phyloP scores from a whole-genome alignment of 345 rosid species.

The Nephelium lappaceum region DNA sequence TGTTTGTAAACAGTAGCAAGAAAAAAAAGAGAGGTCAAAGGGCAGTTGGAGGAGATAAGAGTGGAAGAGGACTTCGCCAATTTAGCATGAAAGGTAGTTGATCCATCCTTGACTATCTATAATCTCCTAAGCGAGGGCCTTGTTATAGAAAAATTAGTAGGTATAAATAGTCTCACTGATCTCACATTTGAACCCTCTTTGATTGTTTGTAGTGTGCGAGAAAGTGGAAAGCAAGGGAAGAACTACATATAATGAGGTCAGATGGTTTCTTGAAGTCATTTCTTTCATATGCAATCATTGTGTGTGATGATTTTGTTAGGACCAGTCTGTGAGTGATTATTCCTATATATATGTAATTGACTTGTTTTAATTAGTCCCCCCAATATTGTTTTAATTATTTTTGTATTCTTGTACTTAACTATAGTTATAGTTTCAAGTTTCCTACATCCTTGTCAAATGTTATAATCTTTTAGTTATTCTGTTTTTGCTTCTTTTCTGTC shows the following conservation, averaged over 20 bases:
- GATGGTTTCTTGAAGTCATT: slow-evolving; percentile 34
- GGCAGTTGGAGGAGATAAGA: slow-evolving; percentile 86
- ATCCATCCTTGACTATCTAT: slow-evolving; percentile 10
- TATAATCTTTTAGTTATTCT: background rate
- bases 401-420: background rate
- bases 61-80: slow-evolving; percentile 97
- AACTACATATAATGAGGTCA: slow-evolving; percentile 97
- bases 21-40: slow-evolving; percentile 96
- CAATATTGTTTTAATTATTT: too few relatives aligned
- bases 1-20: slow-evolving; percentile 50
- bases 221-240: slow-evolving; percentile 99
- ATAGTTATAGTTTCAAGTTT: background rate
- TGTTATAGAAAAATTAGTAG: background rate
- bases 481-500: background rate
- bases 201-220: slow-evolving; percentile 72
- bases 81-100: slow-evolving; percentile 96
- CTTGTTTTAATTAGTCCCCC: background rate
- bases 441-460: background rate
- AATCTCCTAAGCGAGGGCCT: background rate
- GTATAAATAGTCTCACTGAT: slow-evolving; percentile 12
- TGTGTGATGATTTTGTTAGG: background rate
- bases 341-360: background rate
- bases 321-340: slow-evolving; percentile 4
- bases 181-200: slow-evolving; percentile 15
- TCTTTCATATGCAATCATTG: slow-evolving; percentile 6